Evolutionary conservation across 371 early-diverging fungal genomes (phyloP), one percentile per base, ranked within the genome.

Genomic region (Mucor plumbeus): DNA sequence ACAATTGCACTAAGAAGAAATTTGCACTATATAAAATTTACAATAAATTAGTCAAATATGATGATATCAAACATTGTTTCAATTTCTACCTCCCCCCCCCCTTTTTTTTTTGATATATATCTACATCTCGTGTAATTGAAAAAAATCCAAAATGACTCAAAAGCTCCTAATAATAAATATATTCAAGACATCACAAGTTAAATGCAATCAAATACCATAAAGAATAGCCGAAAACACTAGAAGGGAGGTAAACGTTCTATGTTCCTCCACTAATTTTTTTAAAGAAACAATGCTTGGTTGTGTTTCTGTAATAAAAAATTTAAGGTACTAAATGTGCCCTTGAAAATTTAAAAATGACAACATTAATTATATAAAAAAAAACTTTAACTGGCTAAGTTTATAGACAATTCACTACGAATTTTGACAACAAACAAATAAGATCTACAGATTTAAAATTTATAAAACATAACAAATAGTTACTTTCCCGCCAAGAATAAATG

Each of bases 331-430:
- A 21, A 48, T n/a, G 48, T 48, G 19, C 48, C 48, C 48, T 48
- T 48, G 48, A 38, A 38, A 38, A 38, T 38, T 26, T 26, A 3
- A 43, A 43, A 43, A 43, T 43, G 43, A 43, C 43, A 43, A 5
- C 43, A 43, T 43, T 5, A 2, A 17, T 48, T 19, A 19, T 21
- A 17, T 48, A 0, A 17, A 48, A 48, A 48, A 48, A 48, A 48
- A 48, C 48, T 48, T 21, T 48, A 48, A 48, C 48, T 48, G 48
- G 48, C 17, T 48, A 48, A 21, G 48, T 48, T 48, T 48, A 17
- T 48, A 5, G 19, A 48, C 10, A 48, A 48, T 48, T 7, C 48
- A 15, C 48, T 48, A 17, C 19, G 48, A 48, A 43, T 48, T 48
- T 17, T 48, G 48, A 48, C 17, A 48, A 17, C 48, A 48, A 17